Evolutionary conservation across 805 yeast species (phyloP), one percentile per base, ranked within the genome.

Genomic region (Saccharomycodes ludwigii): DNA sequence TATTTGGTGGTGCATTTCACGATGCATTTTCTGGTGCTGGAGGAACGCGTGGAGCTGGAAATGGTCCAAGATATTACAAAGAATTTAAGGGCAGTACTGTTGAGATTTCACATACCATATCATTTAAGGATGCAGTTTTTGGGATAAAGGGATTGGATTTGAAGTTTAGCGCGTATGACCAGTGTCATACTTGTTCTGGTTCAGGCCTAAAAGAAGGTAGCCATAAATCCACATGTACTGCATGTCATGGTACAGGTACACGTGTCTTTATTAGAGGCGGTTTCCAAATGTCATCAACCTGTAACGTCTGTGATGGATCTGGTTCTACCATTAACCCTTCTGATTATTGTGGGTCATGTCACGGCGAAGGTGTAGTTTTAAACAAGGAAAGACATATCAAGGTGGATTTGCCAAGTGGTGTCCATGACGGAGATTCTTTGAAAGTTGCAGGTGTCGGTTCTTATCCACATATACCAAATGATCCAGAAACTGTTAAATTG

Each of bases 261-360:
- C 73, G 78, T 12, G 79, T 85, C 14, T 96, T 88, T 46, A 65
- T 75, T 29, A 68, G 77, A 43, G 95, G 94, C 4, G 97, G 97
- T 0, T 91, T 88, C 69, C 95, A 86, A 47, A 85, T 91, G 95
- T 77, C 94, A 3, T 75, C 95, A 0, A 84, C 95, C 9, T 91
- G 99, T 67, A 66, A 66, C 30, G 61, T 75, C 3, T 91, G 99
- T 65, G 74, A 68, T 27, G 99, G 99, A 24, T 62, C 81, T 5
- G 99, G 99, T 33, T 91, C 84, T 1, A 66, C 64, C 4, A 73
- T 85, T 30, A 69, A 75, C 29, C 63, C 68, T 13, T 58, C 63
- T 10, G 85, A 84, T 49, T 73, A 73, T 33, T 91, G 99, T 66
- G 47, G 51, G 1, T 53, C 75, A 1, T 91, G 99, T 59, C 86